These are phyloP conservation scores for Auricularia cornea DNA, from an alignment of 768 basidiomycete species.

Conservation along the genomic window DNA sequence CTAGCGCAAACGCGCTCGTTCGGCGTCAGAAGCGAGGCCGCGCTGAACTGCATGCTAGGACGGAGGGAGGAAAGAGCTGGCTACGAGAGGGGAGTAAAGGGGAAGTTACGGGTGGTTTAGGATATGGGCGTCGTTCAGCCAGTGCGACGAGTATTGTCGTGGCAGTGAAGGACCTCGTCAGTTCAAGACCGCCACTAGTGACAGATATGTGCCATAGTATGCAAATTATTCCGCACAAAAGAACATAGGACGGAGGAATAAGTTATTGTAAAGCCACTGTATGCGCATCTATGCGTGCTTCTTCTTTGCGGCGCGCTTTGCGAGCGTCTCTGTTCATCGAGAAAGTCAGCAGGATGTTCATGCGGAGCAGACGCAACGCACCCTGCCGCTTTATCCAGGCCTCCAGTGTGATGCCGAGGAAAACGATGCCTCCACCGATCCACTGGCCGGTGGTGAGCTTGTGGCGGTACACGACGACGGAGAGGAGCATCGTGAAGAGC, in stretches of 20 bases:
- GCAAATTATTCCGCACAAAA: not conserved
- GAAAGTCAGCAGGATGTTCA: constrained; percentile 5
- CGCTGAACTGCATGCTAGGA: too few relatives aligned
- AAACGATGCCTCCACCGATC: constrained; percentile 86
- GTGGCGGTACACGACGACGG: constrained; percentile 88
- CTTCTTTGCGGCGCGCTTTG: constrained; percentile 71
- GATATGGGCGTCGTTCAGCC: too few relatives aligned
- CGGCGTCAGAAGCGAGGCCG: too few relatives aligned
- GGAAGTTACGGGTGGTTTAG: too few relatives aligned
- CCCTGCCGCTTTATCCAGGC: constrained; percentile 87
- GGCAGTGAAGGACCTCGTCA: too few relatives aligned
- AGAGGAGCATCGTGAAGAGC: constrained; percentile 95
- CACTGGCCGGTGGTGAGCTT: constrained; percentile 78
- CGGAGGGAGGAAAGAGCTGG: too few relatives aligned
- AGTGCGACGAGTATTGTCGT: too few relatives aligned
- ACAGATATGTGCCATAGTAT: not conserved
- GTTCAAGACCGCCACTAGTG: too few relatives aligned
- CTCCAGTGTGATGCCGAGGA: constrained; percentile 91
- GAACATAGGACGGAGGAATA: not conserved
- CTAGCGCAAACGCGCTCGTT: too few relatives aligned
- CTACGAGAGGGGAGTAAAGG: too few relatives aligned
- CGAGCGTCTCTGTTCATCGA: constrained; percentile 53
- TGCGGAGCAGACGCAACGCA: constrained; percentile 24
- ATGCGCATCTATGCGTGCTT: constrained; percentile 47
- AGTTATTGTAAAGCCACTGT: constrained; percentile 63